These are phyloP conservation scores for Camellia granthamiana DNA, from an alignment of 148 eudicot genomes.

Conservation along the genomic window DNA sequence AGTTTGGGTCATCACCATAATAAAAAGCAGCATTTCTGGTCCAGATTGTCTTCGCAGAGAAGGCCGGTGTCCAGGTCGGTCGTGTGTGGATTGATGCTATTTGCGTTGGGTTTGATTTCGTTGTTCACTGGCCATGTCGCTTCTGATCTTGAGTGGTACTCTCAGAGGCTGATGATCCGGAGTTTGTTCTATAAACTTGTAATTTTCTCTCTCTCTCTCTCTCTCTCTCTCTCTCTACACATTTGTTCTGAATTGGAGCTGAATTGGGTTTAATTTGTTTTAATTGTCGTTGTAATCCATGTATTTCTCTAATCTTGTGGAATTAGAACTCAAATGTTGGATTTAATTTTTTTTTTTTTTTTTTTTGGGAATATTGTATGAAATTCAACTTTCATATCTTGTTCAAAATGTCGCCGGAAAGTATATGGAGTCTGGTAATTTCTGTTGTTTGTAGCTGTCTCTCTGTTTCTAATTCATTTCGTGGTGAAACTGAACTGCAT, in stretches of 20 bases:
- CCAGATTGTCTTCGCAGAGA: constrained; percentile 35
- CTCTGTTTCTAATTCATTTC: neutral
- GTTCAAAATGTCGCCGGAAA: neutral
- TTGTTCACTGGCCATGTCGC: constrained; percentile 80
- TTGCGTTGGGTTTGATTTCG: constrained; percentile 75
- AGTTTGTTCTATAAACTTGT: constrained; percentile 47
- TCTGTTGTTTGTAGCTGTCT: neutral
- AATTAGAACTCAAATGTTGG: neutral
- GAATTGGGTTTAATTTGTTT: neutral
- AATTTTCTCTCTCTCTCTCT: constrained; percentile 12
- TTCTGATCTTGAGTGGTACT: constrained; percentile 82
- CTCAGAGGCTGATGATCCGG: constrained; percentile 53
- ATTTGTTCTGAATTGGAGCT: neutral
- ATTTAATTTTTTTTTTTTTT: neutral
- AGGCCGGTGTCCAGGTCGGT: constrained; percentile 56
- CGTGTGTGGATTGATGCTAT: constrained; percentile 71
- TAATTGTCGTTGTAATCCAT: neutral
- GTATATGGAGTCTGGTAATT: neutral
- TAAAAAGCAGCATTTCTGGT: constrained; percentile 24
- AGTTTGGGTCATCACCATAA: constrained; percentile 25
- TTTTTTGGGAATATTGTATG: neutral
- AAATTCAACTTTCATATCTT: neutral
- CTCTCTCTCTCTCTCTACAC: neutral
- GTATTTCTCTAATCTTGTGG: neutral
- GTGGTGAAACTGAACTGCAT: neutral